Evolutionary conservation across 1,139 yeast genomes (phyloP).

Genomic region (Arxiozyma telluris): DNA sequence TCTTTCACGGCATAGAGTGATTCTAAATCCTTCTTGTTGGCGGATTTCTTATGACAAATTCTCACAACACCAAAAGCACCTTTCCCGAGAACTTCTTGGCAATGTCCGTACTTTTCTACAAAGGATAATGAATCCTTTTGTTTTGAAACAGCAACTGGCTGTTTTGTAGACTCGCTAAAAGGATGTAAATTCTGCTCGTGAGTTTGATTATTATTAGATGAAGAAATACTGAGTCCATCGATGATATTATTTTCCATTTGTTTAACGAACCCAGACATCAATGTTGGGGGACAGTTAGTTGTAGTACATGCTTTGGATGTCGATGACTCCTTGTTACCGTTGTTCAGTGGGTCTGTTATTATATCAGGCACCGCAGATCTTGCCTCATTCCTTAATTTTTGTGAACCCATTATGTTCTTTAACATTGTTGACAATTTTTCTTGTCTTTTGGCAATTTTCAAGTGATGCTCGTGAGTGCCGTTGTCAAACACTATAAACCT

Average conservation of each 20-base stretch:
- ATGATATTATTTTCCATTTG: conserved; percentile 38
- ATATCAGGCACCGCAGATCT: conserved; percentile 76
- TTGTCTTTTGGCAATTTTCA: conserved; percentile 72
- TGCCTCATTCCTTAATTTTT: conserved; percentile 72
- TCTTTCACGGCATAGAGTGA: conserved; percentile 75
- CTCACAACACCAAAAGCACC: conserved; percentile 85
- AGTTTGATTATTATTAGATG: neutral
- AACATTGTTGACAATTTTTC: conserved; percentile 83
- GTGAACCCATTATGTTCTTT: conserved; percentile 75
- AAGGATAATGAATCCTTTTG: conserved; percentile 30
- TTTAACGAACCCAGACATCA: conserved; percentile 72
- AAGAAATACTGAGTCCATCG: neutral
- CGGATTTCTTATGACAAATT: conserved; percentile 49
- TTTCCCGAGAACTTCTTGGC: conserved; percentile 72
- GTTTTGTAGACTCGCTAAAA: neutral
- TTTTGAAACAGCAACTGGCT: neutral
- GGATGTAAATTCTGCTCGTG: neutral
- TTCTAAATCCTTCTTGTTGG: conserved; percentile 35
- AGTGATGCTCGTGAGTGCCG: conserved; percentile 71
- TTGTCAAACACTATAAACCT: conserved; percentile 38
- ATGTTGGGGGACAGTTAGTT: conserved; percentile 50
- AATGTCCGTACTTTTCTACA: conserved; percentile 65
- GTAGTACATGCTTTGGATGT: neutral
- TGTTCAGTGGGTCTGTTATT: conserved; percentile 26
- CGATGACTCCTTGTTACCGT: conserved; percentile 7